phyloP scores from a whole-genome alignment of 192 early-diverging fungal genomes.

The Chytriomyces sp. region DNA sequence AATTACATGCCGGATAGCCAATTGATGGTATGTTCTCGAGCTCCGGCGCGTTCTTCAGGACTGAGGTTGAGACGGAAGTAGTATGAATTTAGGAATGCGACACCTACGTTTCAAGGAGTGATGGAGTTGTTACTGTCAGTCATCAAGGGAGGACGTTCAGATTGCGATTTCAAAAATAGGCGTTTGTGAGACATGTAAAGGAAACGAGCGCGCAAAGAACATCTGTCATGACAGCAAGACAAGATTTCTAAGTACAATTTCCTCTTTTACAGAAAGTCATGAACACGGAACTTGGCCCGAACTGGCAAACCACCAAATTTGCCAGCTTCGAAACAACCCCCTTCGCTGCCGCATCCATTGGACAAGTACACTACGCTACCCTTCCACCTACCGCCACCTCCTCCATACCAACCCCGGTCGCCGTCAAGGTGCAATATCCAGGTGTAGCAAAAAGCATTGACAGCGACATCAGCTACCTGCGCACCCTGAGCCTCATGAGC shows the following conservation, averaged over 20 bases:
- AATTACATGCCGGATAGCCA: conserved; percentile 94
- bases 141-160: too few relatives aligned
- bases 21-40: conserved; percentile 60
- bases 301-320: conserved; percentile 45
- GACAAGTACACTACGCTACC: conserved; percentile 54
- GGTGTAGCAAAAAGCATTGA: conserved; percentile 88
- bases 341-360: conserved; percentile 78
- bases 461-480: conserved; percentile 82
- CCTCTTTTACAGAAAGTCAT: conserved; percentile 25
- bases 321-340: conserved; percentile 73
- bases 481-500: conserved; percentile 75
- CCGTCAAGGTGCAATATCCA: conserved; percentile 97
- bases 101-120: too few relatives aligned
- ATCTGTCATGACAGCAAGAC: too few relatives aligned
- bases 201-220: too few relatives aligned
- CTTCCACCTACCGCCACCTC: conserved; percentile 26
- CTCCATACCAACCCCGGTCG: conserved; percentile 46
- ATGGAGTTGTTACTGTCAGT: too few relatives aligned
- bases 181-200: too few relatives aligned
- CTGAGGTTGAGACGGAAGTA: too few relatives aligned
- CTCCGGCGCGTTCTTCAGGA: too few relatives aligned
- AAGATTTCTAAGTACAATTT: too few relatives aligned
- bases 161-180: too few relatives aligned
- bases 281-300: conserved; percentile 17
- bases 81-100: too few relatives aligned